Percentiles rank a stretch among this genome's conserved stretches.
phyloP scores from a whole-genome alignment of 2,329 filamentous ascomycete genomes.

The Xylaria sp. region DNA sequence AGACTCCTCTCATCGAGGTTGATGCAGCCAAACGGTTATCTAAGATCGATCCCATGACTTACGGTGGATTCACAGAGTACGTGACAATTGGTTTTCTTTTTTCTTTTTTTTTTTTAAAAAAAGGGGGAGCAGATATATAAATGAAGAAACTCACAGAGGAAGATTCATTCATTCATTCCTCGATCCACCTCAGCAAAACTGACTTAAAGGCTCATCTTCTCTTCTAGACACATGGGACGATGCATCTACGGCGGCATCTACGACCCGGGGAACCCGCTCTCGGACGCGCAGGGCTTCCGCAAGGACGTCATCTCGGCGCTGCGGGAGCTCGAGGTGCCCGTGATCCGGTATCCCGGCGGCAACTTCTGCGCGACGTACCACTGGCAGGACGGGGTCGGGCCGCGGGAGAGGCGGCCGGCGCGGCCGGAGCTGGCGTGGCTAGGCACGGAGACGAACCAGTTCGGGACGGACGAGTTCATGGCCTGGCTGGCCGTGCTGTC shows the following conservation, averaged over 20 bases:
- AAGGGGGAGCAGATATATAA: background rate
- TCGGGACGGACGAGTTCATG: slow-evolving; percentile 89
- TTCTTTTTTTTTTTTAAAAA: too few species aligned
- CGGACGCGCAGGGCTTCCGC: slow-evolving; percentile 79
- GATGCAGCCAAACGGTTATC: slow-evolving; percentile 73
- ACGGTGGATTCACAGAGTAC: slow-evolving; percentile 86
- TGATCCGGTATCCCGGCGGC: slow-evolving; percentile 83
- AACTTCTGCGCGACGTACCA: slow-evolving; percentile 89
- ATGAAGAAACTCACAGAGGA: background rate
- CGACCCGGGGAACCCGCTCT: slow-evolving; percentile 77
- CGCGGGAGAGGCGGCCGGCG: slow-evolving; percentile 71
- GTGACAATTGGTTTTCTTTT: too few species aligned
- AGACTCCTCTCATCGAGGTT: slow-evolving; percentile 72
- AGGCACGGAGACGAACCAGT: slow-evolving; percentile 78
- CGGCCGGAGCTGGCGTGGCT: slow-evolving; percentile 82
- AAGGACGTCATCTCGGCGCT: slow-evolving; percentile 81
- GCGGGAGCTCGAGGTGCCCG: slow-evolving; percentile 77
- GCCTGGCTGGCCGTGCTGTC: slow-evolving; percentile 78
- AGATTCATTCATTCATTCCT: background rate
- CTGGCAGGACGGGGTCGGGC: slow-evolving; percentile 84
- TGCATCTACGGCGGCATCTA: slow-evolving; percentile 91
- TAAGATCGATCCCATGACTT: slow-evolving; percentile 82
- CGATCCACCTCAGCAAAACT: background rate
- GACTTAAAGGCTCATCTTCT: background rate
- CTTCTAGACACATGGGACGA: slow-evolving; percentile 81